A percentile compares a stretch with the other conserved stretches of the same genome.
phyloP scores from a whole-genome alignment of 2,329 filamentous ascomycete species.

The Colletotrichum eleusines region DNA sequence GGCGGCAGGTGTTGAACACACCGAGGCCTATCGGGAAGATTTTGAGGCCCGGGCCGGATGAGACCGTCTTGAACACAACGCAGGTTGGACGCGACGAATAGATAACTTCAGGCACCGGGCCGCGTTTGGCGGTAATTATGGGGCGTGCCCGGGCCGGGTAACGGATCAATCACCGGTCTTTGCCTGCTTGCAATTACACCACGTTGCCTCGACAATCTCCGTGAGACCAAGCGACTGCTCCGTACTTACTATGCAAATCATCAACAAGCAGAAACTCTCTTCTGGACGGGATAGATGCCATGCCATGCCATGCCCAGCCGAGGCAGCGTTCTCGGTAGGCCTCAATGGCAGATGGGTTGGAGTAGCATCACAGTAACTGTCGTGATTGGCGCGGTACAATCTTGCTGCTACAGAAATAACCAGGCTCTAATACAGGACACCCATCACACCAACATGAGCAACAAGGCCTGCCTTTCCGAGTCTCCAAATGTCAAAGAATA shows the following conservation, averaged over 20 bases:
- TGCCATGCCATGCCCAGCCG: neutral
- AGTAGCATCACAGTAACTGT: neutral
- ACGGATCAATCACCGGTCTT: constrained; percentile 3
- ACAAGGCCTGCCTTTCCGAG: neutral
- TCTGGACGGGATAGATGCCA: neutral
- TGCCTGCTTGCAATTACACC: neutral
- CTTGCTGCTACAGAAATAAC: constrained; percentile 13
- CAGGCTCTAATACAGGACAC: neutral
- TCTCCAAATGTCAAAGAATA: too few species aligned
- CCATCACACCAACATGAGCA: neutral
- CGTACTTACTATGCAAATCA: neutral
- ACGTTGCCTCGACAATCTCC: neutral
- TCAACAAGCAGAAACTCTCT: neutral
- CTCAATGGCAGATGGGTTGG: neutral
- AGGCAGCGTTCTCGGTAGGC: neutral
- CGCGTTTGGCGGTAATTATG: constrained; percentile 18
- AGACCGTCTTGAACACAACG: constrained; percentile 53
- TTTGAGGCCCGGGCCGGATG: constrained; percentile 55
- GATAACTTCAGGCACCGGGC: constrained; percentile 40
- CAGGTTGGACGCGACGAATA: constrained; percentile 44
- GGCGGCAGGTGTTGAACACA: constrained; percentile 62
- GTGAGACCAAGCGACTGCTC: neutral
- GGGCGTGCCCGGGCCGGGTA: constrained; percentile 11
- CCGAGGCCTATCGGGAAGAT: constrained; percentile 59
- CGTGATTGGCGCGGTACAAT: constrained; percentile 32